These are phyloP conservation scores for Nematocida minor DNA, from an alignment of 371 early-diverging fungal species.

Conservation along the genomic window DNA sequence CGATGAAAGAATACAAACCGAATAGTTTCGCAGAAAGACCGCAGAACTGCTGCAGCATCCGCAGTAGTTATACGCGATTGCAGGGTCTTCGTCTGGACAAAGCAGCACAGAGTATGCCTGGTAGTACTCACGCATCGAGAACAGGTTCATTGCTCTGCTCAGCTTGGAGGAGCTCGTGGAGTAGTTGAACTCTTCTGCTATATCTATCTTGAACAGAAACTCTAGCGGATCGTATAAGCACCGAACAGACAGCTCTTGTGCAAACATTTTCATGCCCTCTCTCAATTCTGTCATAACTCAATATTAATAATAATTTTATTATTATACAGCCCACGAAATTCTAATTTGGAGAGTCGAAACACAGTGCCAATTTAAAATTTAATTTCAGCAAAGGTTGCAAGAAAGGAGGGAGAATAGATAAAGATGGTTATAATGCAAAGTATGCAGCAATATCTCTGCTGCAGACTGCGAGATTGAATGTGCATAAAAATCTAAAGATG, in stretches of 20 bases:
- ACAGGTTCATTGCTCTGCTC: constrained; percentile 37
- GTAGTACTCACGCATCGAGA: constrained; percentile 55
- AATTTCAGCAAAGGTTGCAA: too few relatives aligned
- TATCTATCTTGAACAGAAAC: constrained; percentile 55
- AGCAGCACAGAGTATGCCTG: constrained; percentile 28
- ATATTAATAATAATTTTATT: constrained; percentile 17
- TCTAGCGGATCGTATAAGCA: constrained; percentile 55
- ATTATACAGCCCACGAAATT: too few relatives aligned
- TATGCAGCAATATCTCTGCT: too few relatives aligned
- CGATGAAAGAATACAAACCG: constrained; percentile 26
- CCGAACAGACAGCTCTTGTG: constrained; percentile 41
- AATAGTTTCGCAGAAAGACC: constrained; percentile 57
- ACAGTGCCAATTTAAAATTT: too few relatives aligned
- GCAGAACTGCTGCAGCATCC: constrained; percentile 38
- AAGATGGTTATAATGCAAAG: too few relatives aligned
- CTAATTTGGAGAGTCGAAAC: too few relatives aligned
- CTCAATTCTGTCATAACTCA: constrained; percentile 13
- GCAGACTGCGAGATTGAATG: too few relatives aligned
- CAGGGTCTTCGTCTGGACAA: constrained; percentile 4
- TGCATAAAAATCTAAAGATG: too few relatives aligned
- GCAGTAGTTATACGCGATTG: constrained; percentile 45
- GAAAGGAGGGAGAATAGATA: too few relatives aligned
- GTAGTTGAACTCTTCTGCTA: not conserved
- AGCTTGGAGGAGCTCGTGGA: not conserved
- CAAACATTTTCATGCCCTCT: not conserved